phyloP scores from a whole-genome alignment of 148 eudicot species.

The Selenicereus undatus region DNA sequence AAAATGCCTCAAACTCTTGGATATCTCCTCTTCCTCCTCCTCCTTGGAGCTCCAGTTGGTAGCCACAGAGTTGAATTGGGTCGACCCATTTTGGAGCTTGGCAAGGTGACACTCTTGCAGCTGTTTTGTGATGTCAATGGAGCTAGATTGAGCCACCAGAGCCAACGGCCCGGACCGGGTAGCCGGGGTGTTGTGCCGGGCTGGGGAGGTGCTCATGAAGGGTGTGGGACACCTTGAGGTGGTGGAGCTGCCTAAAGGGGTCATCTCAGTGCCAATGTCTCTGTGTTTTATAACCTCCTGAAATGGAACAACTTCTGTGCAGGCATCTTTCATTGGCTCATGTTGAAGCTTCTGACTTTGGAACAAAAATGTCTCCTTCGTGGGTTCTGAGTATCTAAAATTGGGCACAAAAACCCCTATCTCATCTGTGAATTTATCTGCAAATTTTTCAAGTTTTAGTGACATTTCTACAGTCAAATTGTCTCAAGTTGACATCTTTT shows the following conservation, averaged over 20 bases:
- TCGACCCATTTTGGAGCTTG: conserved; percentile 51
- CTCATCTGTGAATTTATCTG: conserved; percentile 80
- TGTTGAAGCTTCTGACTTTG: conserved; percentile 32
- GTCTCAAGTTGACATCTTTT: neutral
- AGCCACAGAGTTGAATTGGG: conserved; percentile 44
- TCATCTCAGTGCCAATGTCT: conserved; percentile 89
- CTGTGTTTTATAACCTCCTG: conserved; percentile 47
- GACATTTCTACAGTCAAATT: conserved; percentile 2
- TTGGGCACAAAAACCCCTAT: conserved; percentile 33
- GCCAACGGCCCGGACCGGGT: conserved; percentile 68
- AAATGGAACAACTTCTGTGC: conserved; percentile 37
- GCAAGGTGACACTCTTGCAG: conserved; percentile 65
- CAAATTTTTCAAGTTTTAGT: conserved; percentile 8
- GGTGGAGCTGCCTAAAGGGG: conserved; percentile 76
- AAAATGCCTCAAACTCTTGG: conserved; percentile 89
- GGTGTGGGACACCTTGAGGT: conserved; percentile 88
- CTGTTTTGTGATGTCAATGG: conserved; percentile 42
- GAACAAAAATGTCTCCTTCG: conserved; percentile 61
- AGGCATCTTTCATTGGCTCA: conserved; percentile 40
- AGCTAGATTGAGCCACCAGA: conserved; percentile 8
- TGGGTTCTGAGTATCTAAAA: conserved; percentile 47
- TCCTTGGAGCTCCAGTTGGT: conserved; percentile 80
- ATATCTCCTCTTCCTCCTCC: conserved; percentile 90
- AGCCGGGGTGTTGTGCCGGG: conserved; percentile 75
- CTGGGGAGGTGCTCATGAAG: conserved; percentile 59